Base-by-base conservation (phyloP, 164 flowering plant genomes). In the Annona cherimola region DNA sequence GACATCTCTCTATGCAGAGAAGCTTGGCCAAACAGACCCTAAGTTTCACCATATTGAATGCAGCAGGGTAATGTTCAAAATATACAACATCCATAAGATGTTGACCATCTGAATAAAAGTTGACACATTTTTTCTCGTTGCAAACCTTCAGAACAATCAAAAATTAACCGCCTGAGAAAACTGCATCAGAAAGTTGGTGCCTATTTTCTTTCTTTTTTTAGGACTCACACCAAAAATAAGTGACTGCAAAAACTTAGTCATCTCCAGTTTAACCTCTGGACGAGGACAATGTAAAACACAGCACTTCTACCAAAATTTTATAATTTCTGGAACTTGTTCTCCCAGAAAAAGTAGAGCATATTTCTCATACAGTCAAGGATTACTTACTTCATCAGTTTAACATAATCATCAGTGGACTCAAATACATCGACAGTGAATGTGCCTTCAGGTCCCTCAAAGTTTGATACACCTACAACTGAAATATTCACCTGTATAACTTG, bases 351-450 rank as follows among this genome's bases (percentile, higher is more conserved):
- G 14, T 42, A 64, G 41, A 18, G 18, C 41, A 12, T 11, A 63
- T 41, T 12, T 64, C 26, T 61, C 64, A 50, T 64, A 8, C 45
- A 35, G 35, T n/a, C 26, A 61, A 39, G 67, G 44, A 16, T 2
- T 44, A 55, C 92, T 83, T 88, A 96, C 99, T 96, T 90, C 98
- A 93, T 93, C 82, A 96, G 68, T 74, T 89, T 86, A 74, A 96
- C 97, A 84, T 96, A 92, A 73, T 94, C 98, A 83, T 73, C 78
- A 8, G 98, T 89, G 42, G 97, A 83, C 81, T 96, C 97, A 82
- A 96, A 96, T 76, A 93, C 96, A 64, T 96, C 98, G 61, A 92
- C 95, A 74, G 93, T 95, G 80, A 96, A 96, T 66, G 79, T 84
- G 72, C 99, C 99, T 69, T 90, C 97, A n/a, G 93, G 96, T 18